Base-by-base conservation (phyloP, 2,329 filamentous ascomycete species). In the Didymella pinodella region DNA sequence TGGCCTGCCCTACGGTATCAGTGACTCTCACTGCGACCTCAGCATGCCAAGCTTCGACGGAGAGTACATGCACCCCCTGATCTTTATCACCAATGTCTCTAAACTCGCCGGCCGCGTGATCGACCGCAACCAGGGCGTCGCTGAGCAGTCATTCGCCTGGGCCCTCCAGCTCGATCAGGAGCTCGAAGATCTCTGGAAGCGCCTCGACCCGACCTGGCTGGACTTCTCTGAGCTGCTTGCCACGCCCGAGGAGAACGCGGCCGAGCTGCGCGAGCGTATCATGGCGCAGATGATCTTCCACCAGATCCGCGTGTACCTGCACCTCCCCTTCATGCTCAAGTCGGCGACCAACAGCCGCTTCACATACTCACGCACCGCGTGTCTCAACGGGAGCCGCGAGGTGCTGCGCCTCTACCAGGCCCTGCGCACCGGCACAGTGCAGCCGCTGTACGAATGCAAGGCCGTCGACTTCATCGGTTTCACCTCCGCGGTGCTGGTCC, bases 1-100 rank as follows among this genome's bases (percentile, higher is more conserved):
- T 3, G 85, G 85, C 12, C 77, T 86, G 7, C 85, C 85, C 2
- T 79, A 80, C 54, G 77, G 75, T 29, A 74, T 81, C 38, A 68
- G 57, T 59, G 78, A 81, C 58, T 56, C 69, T 1, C 78, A 79
- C 46, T 77, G 75, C 64, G 75, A 77, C 48, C 66, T 75, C 40
- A 68, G 55, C 10, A 65, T 76, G 43, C 71, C 71, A 3, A 65
- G 70, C 4, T 62, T 68, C n/a, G 59, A 56, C n/a, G 65, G 69
- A 32, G 57, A 68, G 16, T 75, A 66, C 53, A 48, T 75, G 16
- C 66, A 74, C 32, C 75, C 74, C 4, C 47, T 76, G 20, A 53
- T 59, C 40, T 76, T 75, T 57, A 69, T 77, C 40, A 72, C 70
- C n/a, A 73, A 72, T 48, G 57, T 78, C 2, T 75, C 77, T 2